These are phyloP conservation scores for Rhodotorula kratochvilovae DNA, from an alignment of 768 basidiomycete species.

Conservation along the genomic window DNA sequence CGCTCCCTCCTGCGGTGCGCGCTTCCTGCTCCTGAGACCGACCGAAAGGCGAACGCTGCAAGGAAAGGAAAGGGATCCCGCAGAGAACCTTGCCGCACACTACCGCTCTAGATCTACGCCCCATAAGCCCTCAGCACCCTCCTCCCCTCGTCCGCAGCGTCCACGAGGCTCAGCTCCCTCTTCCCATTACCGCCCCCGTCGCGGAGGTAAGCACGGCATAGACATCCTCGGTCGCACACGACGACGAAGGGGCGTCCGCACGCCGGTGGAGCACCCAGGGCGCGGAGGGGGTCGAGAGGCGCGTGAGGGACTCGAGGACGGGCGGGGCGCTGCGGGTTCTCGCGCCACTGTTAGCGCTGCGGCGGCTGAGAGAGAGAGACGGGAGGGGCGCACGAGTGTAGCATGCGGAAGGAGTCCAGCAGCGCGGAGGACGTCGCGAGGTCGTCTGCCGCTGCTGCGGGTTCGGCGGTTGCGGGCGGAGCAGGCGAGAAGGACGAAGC, in stretches of 20 bases:
- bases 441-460: background rate
- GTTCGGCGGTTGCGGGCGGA: background rate
- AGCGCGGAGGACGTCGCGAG: background rate
- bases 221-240: background rate
- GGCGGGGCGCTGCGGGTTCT: background rate
- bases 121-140: slow-evolving; percentile 2
- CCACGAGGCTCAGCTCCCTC: slow-evolving; percentile 9
- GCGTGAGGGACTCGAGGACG: slow-evolving; percentile 18
- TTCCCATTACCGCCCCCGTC: too few species aligned
- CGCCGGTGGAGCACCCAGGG: slow-evolving; percentile 16
- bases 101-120: too few species aligned
- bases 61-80: too few species aligned
- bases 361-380: background rate
- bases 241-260: background rate
- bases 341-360: background rate
- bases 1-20: too few species aligned
- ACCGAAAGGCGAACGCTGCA: too few species aligned
- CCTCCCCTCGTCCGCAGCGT: slow-evolving; percentile 24
- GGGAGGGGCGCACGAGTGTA: background rate
- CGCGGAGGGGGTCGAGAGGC: background rate
- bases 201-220: slow-evolving; percentile 2
- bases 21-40: too few species aligned
- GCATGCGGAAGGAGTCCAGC: background rate
- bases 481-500: background rate
- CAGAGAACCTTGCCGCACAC: too few species aligned